A percentile compares a stretch with the other conserved stretches of the same genome.
These are phyloP conservation scores for Cornus suecica DNA, from an alignment of 148 eudicot species.

Conservation along the genomic window DNA sequence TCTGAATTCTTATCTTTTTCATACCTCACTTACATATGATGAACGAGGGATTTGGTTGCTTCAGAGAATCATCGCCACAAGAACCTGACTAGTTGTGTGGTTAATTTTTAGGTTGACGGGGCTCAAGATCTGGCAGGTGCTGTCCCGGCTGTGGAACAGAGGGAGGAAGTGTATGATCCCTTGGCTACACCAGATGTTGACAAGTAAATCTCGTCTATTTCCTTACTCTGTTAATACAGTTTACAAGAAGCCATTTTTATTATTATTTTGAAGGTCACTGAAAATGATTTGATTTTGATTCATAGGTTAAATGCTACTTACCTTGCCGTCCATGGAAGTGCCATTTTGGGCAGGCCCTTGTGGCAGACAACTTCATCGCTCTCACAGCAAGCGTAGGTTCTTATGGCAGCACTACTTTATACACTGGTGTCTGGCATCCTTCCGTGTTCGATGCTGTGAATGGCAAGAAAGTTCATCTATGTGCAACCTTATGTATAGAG, in stretches of 20 bases:
- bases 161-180: constrained; percentile 78
- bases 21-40: background rate
- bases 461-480: background rate
- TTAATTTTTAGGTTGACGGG: constrained; percentile 56
- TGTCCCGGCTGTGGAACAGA: constrained; percentile 62
- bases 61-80: background rate
- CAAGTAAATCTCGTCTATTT: constrained; percentile 40
- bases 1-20: background rate
- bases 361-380: constrained; percentile 79
- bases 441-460: background rate
- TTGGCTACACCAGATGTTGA: constrained; percentile 92
- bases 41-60: background rate
- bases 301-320: constrained; percentile 77
- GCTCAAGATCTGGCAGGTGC: constrained; percentile 57
- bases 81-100: background rate
- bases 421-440: background rate
- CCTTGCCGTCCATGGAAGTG: constrained; percentile 76
- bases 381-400: constrained; percentile 40
- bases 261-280: background rate
- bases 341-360: constrained; percentile 83
- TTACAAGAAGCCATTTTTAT: background rate
- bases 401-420: background rate
- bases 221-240: background rate
- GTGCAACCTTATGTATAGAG: background rate
- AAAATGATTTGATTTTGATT: background rate